Conservation (phyloP, 75 land plant genomes). For the Adiantum capillusveneris region DNA sequence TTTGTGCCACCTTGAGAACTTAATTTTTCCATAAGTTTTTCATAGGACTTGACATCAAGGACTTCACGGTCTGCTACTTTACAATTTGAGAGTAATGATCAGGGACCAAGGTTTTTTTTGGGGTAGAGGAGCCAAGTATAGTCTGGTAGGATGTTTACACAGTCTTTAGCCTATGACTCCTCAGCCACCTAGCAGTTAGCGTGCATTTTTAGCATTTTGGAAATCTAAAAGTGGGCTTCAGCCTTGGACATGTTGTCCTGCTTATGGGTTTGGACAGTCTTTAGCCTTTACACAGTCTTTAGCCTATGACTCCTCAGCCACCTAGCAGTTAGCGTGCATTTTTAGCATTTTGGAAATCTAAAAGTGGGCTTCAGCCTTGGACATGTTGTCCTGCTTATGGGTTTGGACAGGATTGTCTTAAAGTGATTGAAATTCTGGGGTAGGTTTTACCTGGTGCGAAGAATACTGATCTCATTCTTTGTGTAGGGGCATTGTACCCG, state of each 20-base stretch:
- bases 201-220: neutral
- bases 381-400: slow-evolving; percentile 80
- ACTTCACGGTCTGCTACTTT: no score
- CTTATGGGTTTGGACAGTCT: neutral
- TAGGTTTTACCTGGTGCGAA: no score
- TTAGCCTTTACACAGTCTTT: neutral
- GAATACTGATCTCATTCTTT: neutral
- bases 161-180: no score
- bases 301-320: neutral
- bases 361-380: slow-evolving; percentile 76
- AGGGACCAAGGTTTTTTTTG: no score
- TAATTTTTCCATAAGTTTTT: no score
- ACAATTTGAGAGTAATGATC: no score
- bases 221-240: neutral
- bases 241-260: neutral
- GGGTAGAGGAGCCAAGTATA: no score
- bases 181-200: no score
- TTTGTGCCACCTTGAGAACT: no score
- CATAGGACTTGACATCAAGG: no score
- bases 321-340: slow-evolving; percentile 41
- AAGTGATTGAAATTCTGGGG: slow-evolving; percentile 44
- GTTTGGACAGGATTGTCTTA: slow-evolving; percentile 88
- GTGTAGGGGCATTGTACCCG: neutral
- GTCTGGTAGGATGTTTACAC: no score
- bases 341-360: no score